phyloP scores from a whole-genome alignment of 306 rosid genomes.

The Quercus robur region DNA sequence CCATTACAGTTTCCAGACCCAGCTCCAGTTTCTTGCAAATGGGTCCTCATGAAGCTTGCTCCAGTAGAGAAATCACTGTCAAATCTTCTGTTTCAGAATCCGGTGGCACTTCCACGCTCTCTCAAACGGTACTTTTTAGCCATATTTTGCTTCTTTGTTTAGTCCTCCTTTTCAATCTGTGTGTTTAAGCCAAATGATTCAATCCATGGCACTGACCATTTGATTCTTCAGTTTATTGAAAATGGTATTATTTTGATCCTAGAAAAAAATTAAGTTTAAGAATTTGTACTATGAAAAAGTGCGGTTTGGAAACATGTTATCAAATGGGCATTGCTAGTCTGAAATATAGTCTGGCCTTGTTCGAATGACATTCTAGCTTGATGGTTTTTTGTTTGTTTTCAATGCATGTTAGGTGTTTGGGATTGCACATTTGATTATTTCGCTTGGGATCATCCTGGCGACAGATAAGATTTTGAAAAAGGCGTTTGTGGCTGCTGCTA shows the following conservation, averaged over 20 bases:
- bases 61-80: constrained; percentile 22
- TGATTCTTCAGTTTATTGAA: no score
- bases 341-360: background rate
- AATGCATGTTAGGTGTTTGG: constrained; percentile 47
- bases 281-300: no score
- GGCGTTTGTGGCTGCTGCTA: constrained; percentile 72
- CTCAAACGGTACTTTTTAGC: constrained; percentile 42
- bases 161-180: no score
- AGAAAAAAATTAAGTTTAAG: no score
- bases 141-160: background rate
- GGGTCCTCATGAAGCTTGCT: constrained; percentile 27
- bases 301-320: no score
- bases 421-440: constrained; percentile 56
- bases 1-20: background rate
- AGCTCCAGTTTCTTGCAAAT: constrained; percentile 36
- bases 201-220: no score
- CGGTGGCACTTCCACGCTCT: constrained; percentile 44
- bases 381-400: background rate
- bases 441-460: constrained; percentile 70
- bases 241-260: no score
- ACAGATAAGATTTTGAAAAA: constrained; percentile 55
- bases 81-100: constrained; percentile 47
- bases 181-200: no score
- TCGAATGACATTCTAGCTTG: background rate
- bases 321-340: background rate